A percentile compares a stretch with the other conserved stretches of the same genome.
Conservation (phyloP, 2,329 filamentous ascomycete genomes). For the Coleophoma crateriformis region DNA sequence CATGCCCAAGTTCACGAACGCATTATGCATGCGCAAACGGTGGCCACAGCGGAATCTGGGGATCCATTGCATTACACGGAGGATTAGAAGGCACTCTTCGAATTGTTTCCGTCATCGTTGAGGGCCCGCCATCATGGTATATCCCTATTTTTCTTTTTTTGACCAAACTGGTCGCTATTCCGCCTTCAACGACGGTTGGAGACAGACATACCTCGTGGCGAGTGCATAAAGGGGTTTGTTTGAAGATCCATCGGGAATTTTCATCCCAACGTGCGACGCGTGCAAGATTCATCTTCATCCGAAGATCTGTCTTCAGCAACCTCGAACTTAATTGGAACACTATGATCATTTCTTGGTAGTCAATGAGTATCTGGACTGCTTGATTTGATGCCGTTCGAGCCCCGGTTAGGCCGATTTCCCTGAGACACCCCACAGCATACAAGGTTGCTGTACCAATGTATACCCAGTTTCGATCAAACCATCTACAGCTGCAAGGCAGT, state of each 20-base stretch:
- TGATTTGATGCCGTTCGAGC: no score
- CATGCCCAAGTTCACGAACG: background rate
- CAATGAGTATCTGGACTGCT: no score
- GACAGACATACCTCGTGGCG: background rate
- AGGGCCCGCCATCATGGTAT: background rate
- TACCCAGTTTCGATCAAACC: no score
- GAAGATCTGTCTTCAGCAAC: background rate
- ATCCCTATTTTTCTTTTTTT: background rate
- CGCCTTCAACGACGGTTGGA: background rate
- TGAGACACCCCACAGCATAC: no score
- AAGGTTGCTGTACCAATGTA: no score
- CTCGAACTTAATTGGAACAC: background rate
- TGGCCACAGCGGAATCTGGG: background rate
- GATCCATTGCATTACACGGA: background rate
- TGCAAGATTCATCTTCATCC: conserved; percentile 1
- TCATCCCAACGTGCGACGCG: conserved; percentile 13
- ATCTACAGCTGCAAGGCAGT: no score
- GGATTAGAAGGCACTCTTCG: background rate
- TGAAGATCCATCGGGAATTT: conserved; percentile 11
- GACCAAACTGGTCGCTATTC: background rate
- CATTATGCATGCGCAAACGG: background rate
- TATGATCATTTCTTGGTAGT: no score
- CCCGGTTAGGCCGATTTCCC: no score
- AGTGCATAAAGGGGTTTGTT: conserved; percentile 14
- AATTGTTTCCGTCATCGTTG: background rate